Base-by-base conservation (phyloP, 257 asterid genomes). In the Scutellaria baicalensis region DNA sequence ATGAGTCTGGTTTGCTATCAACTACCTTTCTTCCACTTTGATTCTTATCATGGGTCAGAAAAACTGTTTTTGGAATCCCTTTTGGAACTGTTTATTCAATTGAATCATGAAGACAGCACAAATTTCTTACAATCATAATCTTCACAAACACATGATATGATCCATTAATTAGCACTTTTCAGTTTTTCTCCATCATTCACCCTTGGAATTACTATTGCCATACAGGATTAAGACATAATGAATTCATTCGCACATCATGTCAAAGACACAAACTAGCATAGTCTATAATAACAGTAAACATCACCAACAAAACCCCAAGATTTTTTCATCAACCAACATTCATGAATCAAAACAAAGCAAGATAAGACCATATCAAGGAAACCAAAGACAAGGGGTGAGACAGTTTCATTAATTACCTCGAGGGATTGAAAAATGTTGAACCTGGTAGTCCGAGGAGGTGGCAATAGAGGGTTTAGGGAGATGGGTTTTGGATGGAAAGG, bases 401-500 rank as follows among this genome's bases (percentile, higher is more conserved):
- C 16, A 43, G 23, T 44, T 1, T 6, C 14, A 67, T 8, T 42
- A 3, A 64, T 48, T 69, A 91, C 96, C 97, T 79, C 77, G 77
- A 35, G 86, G 58, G 72, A 59, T 67, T 8, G 92, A 64, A 52
- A 80, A 74, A 66, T 82, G 79, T 65, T 72, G 94, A 73, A 74
- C 44, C 66, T 79, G 80, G 52, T 82, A 69, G 48, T 71, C 82
- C 54, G 95, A 89, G 47, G 91, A 80, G 72, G 91, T 80, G 17
- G 91, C 84, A 61, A 77, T 64, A 80, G 82, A 70, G 36, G 64
- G 85, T 40, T 76, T 92, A 61, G 80, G 79, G 21, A 79, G 71
- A 39, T 81, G 90, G 89, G 90, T 63, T 83, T 75, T 86, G 12
- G 90, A 74, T 75, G 75, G 78, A 36, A 85, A 77, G 81, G 64